Percentiles rank a stretch among this genome's conserved stretches.
Conservation (phyloP, 2,329 filamentous ascomycete genomes). For the Ceratocystis alfenasii region DNA sequence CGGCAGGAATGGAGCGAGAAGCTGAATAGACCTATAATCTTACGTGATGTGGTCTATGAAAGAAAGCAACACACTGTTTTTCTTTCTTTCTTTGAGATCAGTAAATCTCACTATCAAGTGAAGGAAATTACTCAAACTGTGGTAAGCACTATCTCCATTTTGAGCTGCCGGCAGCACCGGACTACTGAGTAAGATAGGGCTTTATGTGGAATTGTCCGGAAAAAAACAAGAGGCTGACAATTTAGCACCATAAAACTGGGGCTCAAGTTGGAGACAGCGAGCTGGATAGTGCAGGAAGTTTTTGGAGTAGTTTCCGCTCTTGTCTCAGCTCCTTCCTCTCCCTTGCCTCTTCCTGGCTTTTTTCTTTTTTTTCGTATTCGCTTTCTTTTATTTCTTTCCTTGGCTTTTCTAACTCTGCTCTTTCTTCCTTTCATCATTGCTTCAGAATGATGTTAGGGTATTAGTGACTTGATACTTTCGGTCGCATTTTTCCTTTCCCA, state of each 20-base stretch:
- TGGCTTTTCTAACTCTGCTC: slow-evolving; percentile 17
- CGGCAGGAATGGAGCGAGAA: too few species aligned
- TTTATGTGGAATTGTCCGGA: background rate
- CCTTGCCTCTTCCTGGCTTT: slow-evolving; percentile 5
- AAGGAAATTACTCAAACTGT: too few species aligned
- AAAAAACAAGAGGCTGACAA: background rate
- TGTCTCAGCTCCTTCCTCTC: background rate
- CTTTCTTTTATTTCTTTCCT: slow-evolving; percentile 21
- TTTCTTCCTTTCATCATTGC: slow-evolving; percentile 21
- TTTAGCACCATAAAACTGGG: background rate
- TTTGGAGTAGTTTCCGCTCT: slow-evolving; percentile 8
- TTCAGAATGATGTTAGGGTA: slow-evolving; percentile 14
- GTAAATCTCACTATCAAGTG: too few species aligned
- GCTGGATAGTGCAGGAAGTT: background rate
- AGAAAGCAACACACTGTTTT: too few species aligned
- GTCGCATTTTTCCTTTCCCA: slow-evolving; percentile 5
- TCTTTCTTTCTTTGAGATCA: too few species aligned
- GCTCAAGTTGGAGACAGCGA: background rate
- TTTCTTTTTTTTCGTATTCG: slow-evolving; percentile 19
- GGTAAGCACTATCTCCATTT: too few species aligned
- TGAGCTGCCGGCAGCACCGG: background rate
- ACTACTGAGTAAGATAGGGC: background rate
- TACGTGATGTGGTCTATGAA: too few species aligned
- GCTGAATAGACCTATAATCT: too few species aligned
- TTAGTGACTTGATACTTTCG: slow-evolving; percentile 17